Base-by-base conservation (phyloP, 257 asterid genomes). In the Phtheirospermum japonicum region DNA sequence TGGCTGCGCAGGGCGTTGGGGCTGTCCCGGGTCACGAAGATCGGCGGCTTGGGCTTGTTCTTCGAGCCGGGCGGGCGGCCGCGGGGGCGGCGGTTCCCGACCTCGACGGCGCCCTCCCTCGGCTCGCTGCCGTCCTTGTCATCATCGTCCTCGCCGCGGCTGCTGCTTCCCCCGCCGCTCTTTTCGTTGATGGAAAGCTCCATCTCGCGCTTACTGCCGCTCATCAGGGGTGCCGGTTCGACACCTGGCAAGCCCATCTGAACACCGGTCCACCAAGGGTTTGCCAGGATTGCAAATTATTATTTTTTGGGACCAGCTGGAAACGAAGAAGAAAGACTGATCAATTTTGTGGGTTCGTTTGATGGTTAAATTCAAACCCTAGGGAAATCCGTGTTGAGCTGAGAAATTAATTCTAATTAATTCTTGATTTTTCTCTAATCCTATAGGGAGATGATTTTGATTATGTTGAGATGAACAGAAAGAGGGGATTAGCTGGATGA, bases 21-120 rank as follows among this genome's bases (percentile, higher is more conserved):
- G 75, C 81, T 80, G 51, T 85, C 94, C 5, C 90, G 75, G 11
- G 90, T 83, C 1, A 85, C 81, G 46, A 85, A 79, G 4, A 85
- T 75, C 4, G 94, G 94, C 0, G 89, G 90, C 14, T 76, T 85
- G 2, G 86, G 81, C 39, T 85, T 85, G 81, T 85, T 85, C 59
- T 82, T 82, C 0, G 94, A 85, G 2, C 94, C 94, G 0, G 94
- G 64, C 0, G 94, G 94, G 0, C 94, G 75, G 52, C 94, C 94
- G 40, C 94, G 75, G 18, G 87, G 84, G 50, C 94, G 77, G 54
- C 85, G 79, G 5, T 53, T 68, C 0, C 81, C 87, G 7, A 75
- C 78, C 43, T 80, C 94, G 0, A 83, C 86, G 4, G 86, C 94
- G 0, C 90, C 90, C 45, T 82, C 94, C 64, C 55, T 79, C 2